Evolutionary conservation across 1,284 basidiomycete species (phyloP).

Genomic region (Psilocybe mexicana): DNA sequence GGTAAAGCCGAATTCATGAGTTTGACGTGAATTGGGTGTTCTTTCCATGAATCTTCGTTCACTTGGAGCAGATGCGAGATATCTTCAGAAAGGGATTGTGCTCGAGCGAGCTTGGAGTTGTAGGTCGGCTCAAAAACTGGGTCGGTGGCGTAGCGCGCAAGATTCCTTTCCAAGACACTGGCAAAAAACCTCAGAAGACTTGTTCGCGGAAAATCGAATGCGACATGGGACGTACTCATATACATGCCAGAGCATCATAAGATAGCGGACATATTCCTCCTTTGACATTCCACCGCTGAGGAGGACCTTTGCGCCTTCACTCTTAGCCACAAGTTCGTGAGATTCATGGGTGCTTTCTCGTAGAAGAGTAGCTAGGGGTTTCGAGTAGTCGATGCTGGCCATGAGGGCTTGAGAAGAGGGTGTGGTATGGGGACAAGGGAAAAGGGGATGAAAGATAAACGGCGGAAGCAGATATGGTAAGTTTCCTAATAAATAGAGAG

Average conservation of each 20-base stretch:
- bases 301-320: conserved; percentile 59
- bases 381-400: conserved; percentile 41
- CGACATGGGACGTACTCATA: conserved; percentile 61
- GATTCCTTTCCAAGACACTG: conserved; percentile 64
- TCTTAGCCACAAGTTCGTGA: conserved; percentile 64
- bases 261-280: conserved; percentile 69
- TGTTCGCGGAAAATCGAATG: background rate
- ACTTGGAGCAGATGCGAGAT: conserved; percentile 66
- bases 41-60: conserved; percentile 52
- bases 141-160: conserved; percentile 65
- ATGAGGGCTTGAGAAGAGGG: conserved; percentile 24
- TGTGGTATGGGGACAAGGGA: background rate
- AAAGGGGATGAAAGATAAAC: background rate
- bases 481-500: conserved; percentile 1
- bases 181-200: conserved; percentile 5
- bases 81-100: conserved; percentile 60
- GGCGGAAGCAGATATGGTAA: conserved; percentile 5
- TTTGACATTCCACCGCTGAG: conserved; percentile 61
- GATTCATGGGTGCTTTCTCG: conserved; percentile 58
- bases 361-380: conserved; percentile 50
- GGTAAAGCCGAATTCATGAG: conserved; percentile 48
- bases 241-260: conserved; percentile 78
- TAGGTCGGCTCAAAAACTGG: conserved; percentile 68
- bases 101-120: conserved; percentile 62
- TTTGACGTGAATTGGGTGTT: conserved; percentile 51